phyloP scores from a whole-genome alignment of 179 eudicot genomes.

The Nepenthes alata region DNA sequence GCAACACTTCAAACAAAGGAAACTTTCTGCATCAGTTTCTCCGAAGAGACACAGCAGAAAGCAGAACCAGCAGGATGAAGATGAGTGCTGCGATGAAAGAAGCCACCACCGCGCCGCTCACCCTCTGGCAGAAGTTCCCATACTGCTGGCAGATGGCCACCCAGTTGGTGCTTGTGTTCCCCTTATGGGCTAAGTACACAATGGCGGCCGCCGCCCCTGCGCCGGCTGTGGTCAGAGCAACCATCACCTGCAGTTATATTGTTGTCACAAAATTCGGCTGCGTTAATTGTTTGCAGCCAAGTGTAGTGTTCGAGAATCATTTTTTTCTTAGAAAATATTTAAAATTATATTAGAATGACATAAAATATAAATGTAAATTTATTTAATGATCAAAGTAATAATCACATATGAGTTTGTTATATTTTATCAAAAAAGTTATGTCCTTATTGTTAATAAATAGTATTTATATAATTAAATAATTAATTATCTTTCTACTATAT shows the following conservation, averaged over 20 bases:
- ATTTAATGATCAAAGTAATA: too few relatives aligned
- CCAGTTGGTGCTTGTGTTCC: constrained; percentile 70
- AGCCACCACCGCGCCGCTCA: constrained; percentile 89
- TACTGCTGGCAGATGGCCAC: constrained; percentile 83
- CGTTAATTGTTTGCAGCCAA: neutral
- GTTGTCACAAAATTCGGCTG: neutral
- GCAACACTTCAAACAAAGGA: too few relatives aligned
- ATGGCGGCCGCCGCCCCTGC: constrained; percentile 88
- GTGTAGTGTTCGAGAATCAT: neutral
- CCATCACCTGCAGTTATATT: constrained; percentile 26
- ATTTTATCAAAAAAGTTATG: too few relatives aligned
- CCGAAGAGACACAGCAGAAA: constrained; percentile 56
- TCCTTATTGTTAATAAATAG: too few relatives aligned
- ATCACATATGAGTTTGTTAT: too few relatives aligned
- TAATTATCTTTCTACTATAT: too few relatives aligned
- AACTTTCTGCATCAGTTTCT: constrained; percentile 17
- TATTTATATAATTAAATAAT: too few relatives aligned
- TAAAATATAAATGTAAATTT: too few relatives aligned
- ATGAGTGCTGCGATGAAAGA: constrained; percentile 64
- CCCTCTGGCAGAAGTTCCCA: constrained; percentile 61
- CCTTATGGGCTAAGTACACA: constrained; percentile 88
- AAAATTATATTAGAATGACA: too few relatives aligned
- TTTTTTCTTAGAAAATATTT: neutral
- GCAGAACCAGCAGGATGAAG: constrained; percentile 47
- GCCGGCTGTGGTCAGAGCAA: constrained; percentile 49